phyloP scores from a whole-genome alignment of 148 eudicot genomes.

The Polygonum maritimum region DNA sequence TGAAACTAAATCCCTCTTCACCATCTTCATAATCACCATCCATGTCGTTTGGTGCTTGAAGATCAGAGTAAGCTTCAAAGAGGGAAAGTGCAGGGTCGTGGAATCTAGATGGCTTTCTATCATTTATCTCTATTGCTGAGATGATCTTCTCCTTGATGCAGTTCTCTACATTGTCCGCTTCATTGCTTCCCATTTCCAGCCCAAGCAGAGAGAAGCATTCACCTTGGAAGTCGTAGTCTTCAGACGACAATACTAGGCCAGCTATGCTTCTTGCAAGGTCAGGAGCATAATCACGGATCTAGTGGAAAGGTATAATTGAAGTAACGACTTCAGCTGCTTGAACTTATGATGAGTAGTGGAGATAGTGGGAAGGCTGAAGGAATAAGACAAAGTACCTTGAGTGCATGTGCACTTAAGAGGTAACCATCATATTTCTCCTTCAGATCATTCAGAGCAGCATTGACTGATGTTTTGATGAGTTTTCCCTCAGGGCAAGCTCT shows the following conservation, averaged over 20 bases:
- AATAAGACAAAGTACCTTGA: slow-evolving; percentile 37
- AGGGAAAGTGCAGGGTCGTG: slow-evolving; percentile 43
- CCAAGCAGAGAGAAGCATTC: slow-evolving; percentile 76
- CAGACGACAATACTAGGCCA: slow-evolving; percentile 63
- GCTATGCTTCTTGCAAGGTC: slow-evolving; percentile 83
- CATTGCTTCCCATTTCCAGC: slow-evolving; percentile 27
- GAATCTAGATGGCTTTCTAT: slow-evolving; percentile 35
- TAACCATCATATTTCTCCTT: slow-evolving; percentile 69
- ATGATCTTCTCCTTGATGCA: slow-evolving; percentile 54
- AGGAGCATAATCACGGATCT: slow-evolving; percentile 81
- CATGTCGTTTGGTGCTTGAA: slow-evolving; percentile 28
- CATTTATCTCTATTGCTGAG: slow-evolving; percentile 48
- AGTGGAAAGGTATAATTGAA: slow-evolving; percentile 13
- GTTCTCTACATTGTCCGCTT: slow-evolving; percentile 36
- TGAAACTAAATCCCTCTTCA: slow-evolving; percentile 33
- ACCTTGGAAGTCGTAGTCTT: slow-evolving; percentile 51
- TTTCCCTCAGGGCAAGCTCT: slow-evolving; percentile 27
- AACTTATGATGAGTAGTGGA: not conserved
- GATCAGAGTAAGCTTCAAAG: slow-evolving; percentile 33
- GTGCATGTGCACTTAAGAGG: slow-evolving; percentile 71
- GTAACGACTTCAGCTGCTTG: not conserved
- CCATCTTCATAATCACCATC: slow-evolving; percentile 42
- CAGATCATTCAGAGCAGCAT: slow-evolving; percentile 63
- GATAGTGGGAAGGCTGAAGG: slow-evolving; percentile 10
- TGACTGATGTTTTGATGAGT: slow-evolving; percentile 53